Evolutionary conservation across 352 stramenopile genomes (phyloP), one percentile per base, ranked within the genome.

Genomic region (Pythium phragmiticola): DNA sequence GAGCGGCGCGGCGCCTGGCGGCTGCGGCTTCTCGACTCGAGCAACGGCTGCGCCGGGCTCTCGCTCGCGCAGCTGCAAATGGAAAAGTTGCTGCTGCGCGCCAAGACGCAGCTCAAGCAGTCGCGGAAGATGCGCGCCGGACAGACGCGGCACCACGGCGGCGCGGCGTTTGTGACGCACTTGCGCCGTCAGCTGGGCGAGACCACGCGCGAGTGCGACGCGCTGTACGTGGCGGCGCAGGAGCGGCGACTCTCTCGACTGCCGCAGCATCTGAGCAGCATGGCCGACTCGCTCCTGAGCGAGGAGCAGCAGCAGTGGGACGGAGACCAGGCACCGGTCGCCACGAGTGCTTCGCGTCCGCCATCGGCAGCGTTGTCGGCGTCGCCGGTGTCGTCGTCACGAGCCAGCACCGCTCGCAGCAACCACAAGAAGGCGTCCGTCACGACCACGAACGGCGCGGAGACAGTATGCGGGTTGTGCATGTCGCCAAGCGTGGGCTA

Each of bases 31-130:
- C 56, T 93, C 19, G 84, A 93, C 60, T 90, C 82, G 41, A 90
- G 76, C 48, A 88, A 77, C 58, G 82, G 82, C 11, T 70, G 80
- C 57, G 65, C 74, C 7, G 84, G 84, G 12, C 76, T 91, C 19
- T 87, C 78, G 17, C 59, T 90, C 21, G 84, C 82, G 6, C 84
- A 93, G 58, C 84, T 90, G 51, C 84, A 93, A 63, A 93, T 93
- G 84, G 84, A 93, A 42, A 69, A 77, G 21, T 63, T 93, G 28
- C 68, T 93, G 14, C 67, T 93, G 9, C 75, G 78, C 41, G 84
- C 84, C 34, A 91, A 91, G 59, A 78, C 70, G 9, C 84, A 93
- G 63, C 63, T 93, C 0, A 93, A 93, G 57, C 78, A 87, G 42
- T 93, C 84, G 2, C 74, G 85, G 33, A 84, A 85, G 42, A 90